Conservation (phyloP, 2,329 filamentous ascomycete genomes). For the Mycogone perniciosa region DNA sequence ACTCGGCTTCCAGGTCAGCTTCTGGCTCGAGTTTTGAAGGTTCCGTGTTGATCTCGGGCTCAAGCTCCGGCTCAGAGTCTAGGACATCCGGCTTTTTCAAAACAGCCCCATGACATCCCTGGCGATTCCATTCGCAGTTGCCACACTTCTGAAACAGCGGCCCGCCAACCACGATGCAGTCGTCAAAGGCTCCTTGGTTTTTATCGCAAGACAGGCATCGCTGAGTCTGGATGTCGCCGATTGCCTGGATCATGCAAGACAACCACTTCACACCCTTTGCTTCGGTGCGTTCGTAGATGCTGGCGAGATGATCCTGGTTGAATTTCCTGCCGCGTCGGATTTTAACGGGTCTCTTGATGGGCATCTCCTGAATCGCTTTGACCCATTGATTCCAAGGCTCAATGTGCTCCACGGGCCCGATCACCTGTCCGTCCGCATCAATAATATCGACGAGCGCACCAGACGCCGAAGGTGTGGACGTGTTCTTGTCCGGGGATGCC, state of each 20-base stretch:
- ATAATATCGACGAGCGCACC: slow-evolving; percentile 29
- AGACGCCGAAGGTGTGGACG: neutral
- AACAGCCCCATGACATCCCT: slow-evolving; percentile 29
- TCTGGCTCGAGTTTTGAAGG: too few species aligned
- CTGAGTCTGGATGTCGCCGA: slow-evolving; percentile 33
- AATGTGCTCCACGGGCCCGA: slow-evolving; percentile 33
- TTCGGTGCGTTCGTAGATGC: slow-evolving; percentile 37
- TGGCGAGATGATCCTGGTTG: slow-evolving; percentile 31
- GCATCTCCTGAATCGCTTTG: slow-evolving; percentile 29
- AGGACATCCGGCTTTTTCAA: neutral
- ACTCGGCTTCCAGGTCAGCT: too few species aligned
- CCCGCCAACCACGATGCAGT: slow-evolving; percentile 38
- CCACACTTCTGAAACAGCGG: slow-evolving; percentile 41
- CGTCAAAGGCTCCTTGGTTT: slow-evolving; percentile 38
- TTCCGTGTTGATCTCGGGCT: neutral
- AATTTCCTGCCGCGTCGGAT: slow-evolving; percentile 39
- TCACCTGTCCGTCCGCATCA: slow-evolving; percentile 30
- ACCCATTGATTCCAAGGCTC: slow-evolving; percentile 36
- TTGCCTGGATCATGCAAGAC: slow-evolving; percentile 45
- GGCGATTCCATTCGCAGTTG: slow-evolving; percentile 46
- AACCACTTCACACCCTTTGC: slow-evolving; percentile 40
- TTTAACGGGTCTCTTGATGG: slow-evolving; percentile 34
- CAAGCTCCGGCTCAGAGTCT: neutral
- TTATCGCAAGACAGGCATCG: slow-evolving; percentile 38
- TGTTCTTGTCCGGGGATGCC: neutral